Conservation (phyloP, 192 early-diverging fungal species). For the Coemansia furcata region DNA sequence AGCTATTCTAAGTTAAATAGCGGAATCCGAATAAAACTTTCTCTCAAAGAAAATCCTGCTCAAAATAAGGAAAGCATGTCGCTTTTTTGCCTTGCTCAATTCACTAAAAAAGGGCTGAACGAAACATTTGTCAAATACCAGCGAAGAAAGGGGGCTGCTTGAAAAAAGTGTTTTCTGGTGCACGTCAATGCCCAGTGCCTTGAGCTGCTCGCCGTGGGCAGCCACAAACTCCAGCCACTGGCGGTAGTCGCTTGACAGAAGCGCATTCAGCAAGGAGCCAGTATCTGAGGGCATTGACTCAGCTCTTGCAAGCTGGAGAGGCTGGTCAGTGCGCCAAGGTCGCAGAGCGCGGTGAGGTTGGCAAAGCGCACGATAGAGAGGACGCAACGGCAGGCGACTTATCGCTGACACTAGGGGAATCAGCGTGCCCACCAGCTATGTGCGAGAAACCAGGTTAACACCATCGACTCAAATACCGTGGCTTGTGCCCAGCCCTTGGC, state of each 20-base stretch:
- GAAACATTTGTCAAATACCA: too few relatives aligned
- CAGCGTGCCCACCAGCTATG: slow-evolving; percentile 17
- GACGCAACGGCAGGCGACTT: slow-evolving; percentile 56
- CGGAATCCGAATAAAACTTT: too few relatives aligned
- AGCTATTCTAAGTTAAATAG: too few relatives aligned
- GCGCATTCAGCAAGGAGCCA: slow-evolving; percentile 56
- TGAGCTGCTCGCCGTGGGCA: slow-evolving; percentile 55
- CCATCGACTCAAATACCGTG: slow-evolving; percentile 66
- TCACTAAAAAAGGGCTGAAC: too few relatives aligned
- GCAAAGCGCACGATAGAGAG: slow-evolving; percentile 66
- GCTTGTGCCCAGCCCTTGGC: neutral
- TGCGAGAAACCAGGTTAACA: slow-evolving; percentile 67
- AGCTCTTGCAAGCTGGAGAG: too few relatives aligned
- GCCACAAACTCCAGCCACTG: slow-evolving; percentile 54
- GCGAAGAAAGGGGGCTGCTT: slow-evolving; percentile 32
- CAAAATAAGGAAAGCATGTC: too few relatives aligned
- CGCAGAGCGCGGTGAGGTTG: slow-evolving; percentile 2
- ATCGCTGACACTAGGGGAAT: slow-evolving; percentile 33
- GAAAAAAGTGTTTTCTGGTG: slow-evolving; percentile 45
- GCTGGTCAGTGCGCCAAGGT: too few relatives aligned
- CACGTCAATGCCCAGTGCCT: slow-evolving; percentile 53
- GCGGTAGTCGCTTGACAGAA: slow-evolving; percentile 32
- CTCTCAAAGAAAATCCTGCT: too few relatives aligned
- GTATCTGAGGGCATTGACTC: slow-evolving; percentile 51
- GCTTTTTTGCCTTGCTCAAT: too few relatives aligned